These are phyloP conservation scores for Phytophthora megakarya DNA, from an alignment of 352 stramenopile species.

Conservation along the genomic window DNA sequence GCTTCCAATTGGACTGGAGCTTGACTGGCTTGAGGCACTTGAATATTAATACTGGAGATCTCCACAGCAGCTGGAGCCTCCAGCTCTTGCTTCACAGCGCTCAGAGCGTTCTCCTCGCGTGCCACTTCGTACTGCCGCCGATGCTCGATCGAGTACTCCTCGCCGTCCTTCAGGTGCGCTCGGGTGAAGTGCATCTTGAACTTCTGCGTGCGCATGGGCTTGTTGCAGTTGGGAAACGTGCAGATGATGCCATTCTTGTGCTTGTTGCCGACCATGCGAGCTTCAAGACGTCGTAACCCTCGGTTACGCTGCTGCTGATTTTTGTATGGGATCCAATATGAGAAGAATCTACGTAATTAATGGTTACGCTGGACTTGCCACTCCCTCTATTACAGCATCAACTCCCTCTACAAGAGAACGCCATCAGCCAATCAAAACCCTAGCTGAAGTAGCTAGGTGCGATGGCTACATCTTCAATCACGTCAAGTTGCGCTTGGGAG, in stretches of 20 bases:
- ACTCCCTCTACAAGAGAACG: constrained; percentile 9
- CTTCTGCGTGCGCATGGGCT: constrained; percentile 88
- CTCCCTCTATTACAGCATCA: constrained; percentile 29
- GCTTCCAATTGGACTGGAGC: no score
- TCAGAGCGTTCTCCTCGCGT: constrained; percentile 51
- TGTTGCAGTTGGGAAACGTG: constrained; percentile 79
- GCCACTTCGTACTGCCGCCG: constrained; percentile 78
- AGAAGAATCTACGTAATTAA: not conserved
- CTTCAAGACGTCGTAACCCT: constrained; percentile 15
- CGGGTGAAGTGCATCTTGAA: constrained; percentile 88
- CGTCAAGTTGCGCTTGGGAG: constrained; percentile 60
- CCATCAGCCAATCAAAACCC: constrained; percentile 2
- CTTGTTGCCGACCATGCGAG: constrained; percentile 83
- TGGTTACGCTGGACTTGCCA: constrained; percentile 24
- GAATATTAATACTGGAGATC: not conserved
- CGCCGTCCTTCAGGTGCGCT: constrained; percentile 71
- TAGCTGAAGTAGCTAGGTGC: constrained; percentile 75
- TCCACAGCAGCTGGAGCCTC: not conserved
- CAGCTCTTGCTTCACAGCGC: constrained; percentile 16
- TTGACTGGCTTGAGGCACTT: constrained; percentile 21
- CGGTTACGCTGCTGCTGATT: constrained; percentile 18
- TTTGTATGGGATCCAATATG: constrained; percentile 6
- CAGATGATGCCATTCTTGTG: constrained; percentile 91
- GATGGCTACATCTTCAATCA: constrained; percentile 80
- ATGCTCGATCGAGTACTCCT: constrained; percentile 81